Base-by-base conservation (phyloP, 2,329 filamentous ascomycete genomes). In the Metarhizium sp. region DNA sequence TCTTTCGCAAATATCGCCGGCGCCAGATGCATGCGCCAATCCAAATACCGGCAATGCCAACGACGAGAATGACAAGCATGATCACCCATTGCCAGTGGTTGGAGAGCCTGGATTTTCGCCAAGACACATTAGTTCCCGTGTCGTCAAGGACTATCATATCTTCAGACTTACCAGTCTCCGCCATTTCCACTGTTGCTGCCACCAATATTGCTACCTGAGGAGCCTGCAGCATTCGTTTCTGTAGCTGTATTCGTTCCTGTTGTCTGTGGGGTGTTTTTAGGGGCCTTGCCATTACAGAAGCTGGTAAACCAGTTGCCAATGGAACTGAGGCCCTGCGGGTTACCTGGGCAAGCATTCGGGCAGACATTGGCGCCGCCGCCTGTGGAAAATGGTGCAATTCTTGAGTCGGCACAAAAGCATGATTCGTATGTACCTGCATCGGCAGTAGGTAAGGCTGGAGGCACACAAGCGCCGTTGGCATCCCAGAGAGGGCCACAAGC, bases 81-180 rank as follows among this genome's bases (percentile, higher is more conserved):
- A 92, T 78, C 49, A 95, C 81, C 89, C 89, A 95, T 73, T 84
- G 79, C 75, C 82, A 90, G 69, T 92, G 88, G 32, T 75, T 78
- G 7, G 79, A 77, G 51, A 88, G 72, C 87, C 87, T 90, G 58
- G 25, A 18, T 49, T 34, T 14, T 32, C 7, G 25, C 10, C 14
- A 42, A 14, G n/a, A 1, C 16, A 20, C 42, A 30, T 48, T 30
- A 48, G 45, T 30, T 48, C 30, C 45, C 13, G 18, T 10, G n/a
- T 48, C 6, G 45, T 20, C 18, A 46, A 14, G 46, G 43, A 43
- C 4, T 32, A 30, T 18, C 14, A 18, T 40, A 5, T 7, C 25
- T 30, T 14, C n/a, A 30, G 30, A 55, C 75, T 63, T 71, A 81
- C 79, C 79, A 81, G 53, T 72, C 71, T 46, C 74, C 74, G 29